Evolutionary conservation across 345 rosid genomes (phyloP).

Genomic region (Citrus australasica): DNA sequence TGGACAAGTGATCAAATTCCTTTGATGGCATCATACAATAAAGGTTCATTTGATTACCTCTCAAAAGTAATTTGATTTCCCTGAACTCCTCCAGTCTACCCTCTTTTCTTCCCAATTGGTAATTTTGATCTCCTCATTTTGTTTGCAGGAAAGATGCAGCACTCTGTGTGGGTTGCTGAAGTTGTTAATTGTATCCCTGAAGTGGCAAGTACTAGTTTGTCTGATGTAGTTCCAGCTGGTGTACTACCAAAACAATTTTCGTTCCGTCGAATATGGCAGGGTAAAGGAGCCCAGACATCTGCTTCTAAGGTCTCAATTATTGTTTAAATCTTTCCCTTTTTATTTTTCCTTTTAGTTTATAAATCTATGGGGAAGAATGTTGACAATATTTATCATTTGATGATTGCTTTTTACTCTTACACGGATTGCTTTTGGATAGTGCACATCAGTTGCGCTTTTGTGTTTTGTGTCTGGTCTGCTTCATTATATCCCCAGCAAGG

Average conservation of each 20-base stretch:
- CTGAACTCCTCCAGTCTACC: neutral
- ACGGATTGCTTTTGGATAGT: neutral
- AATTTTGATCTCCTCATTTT: slow-evolving; percentile 12
- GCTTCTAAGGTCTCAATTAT: slow-evolving; percentile 64
- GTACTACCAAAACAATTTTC: slow-evolving; percentile 54
- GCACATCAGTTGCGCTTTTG: neutral
- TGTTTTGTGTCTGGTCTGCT: neutral
- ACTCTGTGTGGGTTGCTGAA: slow-evolving; percentile 89
- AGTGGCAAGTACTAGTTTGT: slow-evolving; percentile 35
- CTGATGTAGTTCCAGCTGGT: slow-evolving; percentile 43
- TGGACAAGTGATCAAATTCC: slow-evolving; percentile 85
- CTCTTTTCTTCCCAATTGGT: slow-evolving; percentile 3
- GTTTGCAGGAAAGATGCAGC: slow-evolving; percentile 85
- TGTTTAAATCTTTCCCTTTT: slow-evolving; percentile 12
- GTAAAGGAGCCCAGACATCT: slow-evolving; percentile 78
- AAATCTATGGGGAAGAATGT: neutral
- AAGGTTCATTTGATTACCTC: slow-evolving; percentile 47
- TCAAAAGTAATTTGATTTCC: neutral
- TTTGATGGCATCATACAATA: slow-evolving; percentile 82
- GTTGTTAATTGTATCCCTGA: slow-evolving; percentile 50
- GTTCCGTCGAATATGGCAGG: slow-evolving; percentile 93
- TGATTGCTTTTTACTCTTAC: neutral
- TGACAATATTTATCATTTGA: neutral
- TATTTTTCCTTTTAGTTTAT: slow-evolving; percentile 3
- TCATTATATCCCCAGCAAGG: neutral